Evolutionary conservation across 441 rosid genomes (phyloP).

Genomic region (Populus hybrid): DNA sequence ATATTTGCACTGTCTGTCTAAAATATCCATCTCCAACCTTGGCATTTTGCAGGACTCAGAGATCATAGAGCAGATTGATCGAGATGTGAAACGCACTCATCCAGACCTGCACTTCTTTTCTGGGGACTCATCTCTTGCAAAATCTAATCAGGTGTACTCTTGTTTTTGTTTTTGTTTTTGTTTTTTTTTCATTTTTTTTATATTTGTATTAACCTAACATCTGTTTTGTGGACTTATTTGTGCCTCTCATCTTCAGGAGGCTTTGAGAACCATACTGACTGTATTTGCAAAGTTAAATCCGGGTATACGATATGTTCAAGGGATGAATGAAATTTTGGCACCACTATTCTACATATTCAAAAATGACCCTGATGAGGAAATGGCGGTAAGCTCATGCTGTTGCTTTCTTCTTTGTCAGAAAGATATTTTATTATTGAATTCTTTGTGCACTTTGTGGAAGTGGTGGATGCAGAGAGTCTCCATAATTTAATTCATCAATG

Average conservation of each 20-base stretch:
- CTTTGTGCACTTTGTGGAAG: not conserved
- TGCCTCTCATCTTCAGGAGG: slow-evolving; percentile 56
- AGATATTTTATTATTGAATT: not conserved
- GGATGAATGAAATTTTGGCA: slow-evolving; percentile 97
- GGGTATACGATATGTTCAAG: slow-evolving; percentile 98
- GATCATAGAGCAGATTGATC: slow-evolving; percentile 91
- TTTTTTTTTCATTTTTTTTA: not conserved
- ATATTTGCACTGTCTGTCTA: not conserved
- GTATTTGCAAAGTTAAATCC: slow-evolving; percentile 94
- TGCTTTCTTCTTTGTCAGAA: not conserved
- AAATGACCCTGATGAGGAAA: slow-evolving; percentile 84
- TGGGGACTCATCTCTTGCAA: slow-evolving; percentile 68
- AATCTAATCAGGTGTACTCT: slow-evolving; percentile 68
- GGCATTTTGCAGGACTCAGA: slow-evolving; percentile 62
- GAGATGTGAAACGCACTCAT: slow-evolving; percentile 95
- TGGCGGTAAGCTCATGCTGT: slow-evolving; percentile 49
- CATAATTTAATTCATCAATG: not conserved
- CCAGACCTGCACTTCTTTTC: slow-evolving; percentile 94
- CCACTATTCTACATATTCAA: slow-evolving; percentile 80
- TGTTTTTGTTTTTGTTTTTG: not conserved
- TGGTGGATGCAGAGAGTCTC: not conserved
- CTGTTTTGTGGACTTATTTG: slow-evolving; percentile 22
- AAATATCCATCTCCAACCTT: slow-evolving; percentile 13
- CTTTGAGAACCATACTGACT: slow-evolving; percentile 72
- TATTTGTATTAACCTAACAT: slow-evolving; percentile 5